These are phyloP conservation scores for Leccinum barrowsii DNA, from an alignment of 768 basidiomycete genomes.

Conservation along the genomic window DNA sequence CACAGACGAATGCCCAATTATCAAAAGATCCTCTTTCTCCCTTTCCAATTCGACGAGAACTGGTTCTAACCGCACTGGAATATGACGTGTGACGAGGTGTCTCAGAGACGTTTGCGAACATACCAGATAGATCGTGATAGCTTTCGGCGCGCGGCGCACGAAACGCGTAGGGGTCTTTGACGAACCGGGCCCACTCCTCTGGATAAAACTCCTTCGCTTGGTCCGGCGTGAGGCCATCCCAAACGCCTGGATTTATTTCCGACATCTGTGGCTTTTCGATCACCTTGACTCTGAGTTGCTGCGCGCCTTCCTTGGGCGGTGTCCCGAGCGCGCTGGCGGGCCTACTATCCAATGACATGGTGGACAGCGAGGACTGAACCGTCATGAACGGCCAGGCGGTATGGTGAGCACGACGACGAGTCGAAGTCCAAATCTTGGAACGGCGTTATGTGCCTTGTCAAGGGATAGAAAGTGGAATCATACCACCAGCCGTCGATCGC, in stretches of 20 bases:
- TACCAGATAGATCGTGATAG: slow-evolving; percentile 92
- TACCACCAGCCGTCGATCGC: slow-evolving; percentile 65
- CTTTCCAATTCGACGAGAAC: slow-evolving; percentile 91
- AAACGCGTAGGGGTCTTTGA: slow-evolving; percentile 90
- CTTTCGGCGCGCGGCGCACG: slow-evolving; percentile 93
- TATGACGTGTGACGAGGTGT: neutral
- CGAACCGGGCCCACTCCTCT: slow-evolving; percentile 87
- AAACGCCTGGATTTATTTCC: slow-evolving; percentile 96
- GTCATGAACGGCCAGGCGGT: slow-evolving; percentile 92
- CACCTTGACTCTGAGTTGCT: slow-evolving; percentile 64
- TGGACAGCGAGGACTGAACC: slow-evolving; percentile 40
- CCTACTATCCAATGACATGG: neutral
- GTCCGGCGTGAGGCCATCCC: slow-evolving; percentile 92
- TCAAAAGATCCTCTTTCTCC: slow-evolving; percentile 89
- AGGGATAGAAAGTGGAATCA: slow-evolving; percentile 20
- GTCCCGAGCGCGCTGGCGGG: neutral
- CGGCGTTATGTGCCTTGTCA: neutral
- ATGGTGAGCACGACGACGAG: slow-evolving; percentile 87
- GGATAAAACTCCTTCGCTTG: slow-evolving; percentile 89
- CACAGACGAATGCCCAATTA: slow-evolving; percentile 96
- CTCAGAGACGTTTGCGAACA: slow-evolving; percentile 14
- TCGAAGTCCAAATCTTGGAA: slow-evolving; percentile 92
- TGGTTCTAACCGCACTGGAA: slow-evolving; percentile 88
- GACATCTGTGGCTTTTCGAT: slow-evolving; percentile 95
- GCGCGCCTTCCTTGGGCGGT: slow-evolving; percentile 4